Evolutionary conservation across 2,329 filamentous ascomycete species (phyloP), one percentile per base, ranked within the genome.

Genomic region (Aspergillus ustus): DNA sequence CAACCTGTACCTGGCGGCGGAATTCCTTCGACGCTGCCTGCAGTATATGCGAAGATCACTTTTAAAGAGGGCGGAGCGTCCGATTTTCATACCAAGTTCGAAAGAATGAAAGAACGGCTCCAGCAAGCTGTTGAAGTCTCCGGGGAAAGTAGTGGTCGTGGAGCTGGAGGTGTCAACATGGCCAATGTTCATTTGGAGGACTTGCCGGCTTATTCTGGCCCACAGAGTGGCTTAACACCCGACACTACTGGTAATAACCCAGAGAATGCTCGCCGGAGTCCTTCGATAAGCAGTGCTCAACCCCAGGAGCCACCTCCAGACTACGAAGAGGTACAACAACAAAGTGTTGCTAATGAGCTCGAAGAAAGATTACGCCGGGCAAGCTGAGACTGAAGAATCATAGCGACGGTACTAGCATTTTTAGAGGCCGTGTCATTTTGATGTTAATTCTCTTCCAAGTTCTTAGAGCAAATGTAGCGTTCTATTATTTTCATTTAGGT

Each of bases 61-160:
- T 98, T 98, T 82, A 93, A 93, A 73, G 93, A 98, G 65, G 94
- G 94, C 48, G 94, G 94, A n/a, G 93, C 93, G 61, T 95, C 91
- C 75, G 93, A 97, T 69, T 98, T 96, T 73, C 89, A 93, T 70
- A 86, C 87, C 54, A 87, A 87, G 56, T 97, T 93, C 72, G 92
- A 96, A 70, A 84, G 90, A 59, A 88, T 97, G 66, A 93, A 92
- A 73, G 93, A 96, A 73, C 86, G 92, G 7, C 80, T 97, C 59
- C 85, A 90, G 66, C 92, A 97, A 70, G 92, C 89, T 7, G 87
- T 93, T 43, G 91, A 95, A 54, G 70, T 72, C 15, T 68, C 72
- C 3, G 69, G 67, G 17, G 77, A 80, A 40, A 78, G 73, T 40
- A 40, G 11, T 50, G 72, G 68, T 20, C 80, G 79, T 22, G 78